Conservation (phyloP, 2,329 filamentous ascomycete species). For the Colletotrichum theobromicola region DNA sequence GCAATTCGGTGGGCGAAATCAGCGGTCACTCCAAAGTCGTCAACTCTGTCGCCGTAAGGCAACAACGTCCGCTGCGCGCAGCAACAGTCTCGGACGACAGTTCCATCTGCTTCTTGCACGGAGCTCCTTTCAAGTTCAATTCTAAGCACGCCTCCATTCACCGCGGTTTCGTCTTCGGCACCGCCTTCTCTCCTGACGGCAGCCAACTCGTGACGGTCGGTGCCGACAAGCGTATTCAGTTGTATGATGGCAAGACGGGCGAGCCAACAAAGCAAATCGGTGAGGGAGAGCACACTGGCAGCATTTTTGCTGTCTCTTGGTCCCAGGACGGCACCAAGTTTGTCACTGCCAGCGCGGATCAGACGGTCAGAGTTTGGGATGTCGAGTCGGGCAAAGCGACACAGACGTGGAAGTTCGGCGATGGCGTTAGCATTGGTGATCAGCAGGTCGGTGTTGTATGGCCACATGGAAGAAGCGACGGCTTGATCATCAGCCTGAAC, state of each 20-base stretch:
- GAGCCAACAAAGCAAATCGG: conserved; percentile 80
- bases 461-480: conserved; percentile 82
- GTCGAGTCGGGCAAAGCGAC: conserved; percentile 76
- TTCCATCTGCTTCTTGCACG: conserved; percentile 89
- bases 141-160: conserved; percentile 80
- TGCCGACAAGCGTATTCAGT: conserved; percentile 88
- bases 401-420: conserved; percentile 86
- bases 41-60: conserved; percentile 88
- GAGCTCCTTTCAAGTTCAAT: conserved; percentile 95
- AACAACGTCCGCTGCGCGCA: conserved; percentile 88
- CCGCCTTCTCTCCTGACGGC: conserved; percentile 90
- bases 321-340: conserved; percentile 83
- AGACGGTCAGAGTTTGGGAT: conserved; percentile 95
- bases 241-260: conserved; percentile 96
- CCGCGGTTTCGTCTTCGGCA: conserved; percentile 86
- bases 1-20: conserved; percentile 95
- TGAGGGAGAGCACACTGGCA: conserved; percentile 86
- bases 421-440: conserved; percentile 72
- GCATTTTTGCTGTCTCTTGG: conserved; percentile 93
- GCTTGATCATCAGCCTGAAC: conserved; percentile 87
- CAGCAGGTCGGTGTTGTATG: conserved; percentile 97
- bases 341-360: conserved; percentile 91
- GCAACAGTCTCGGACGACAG: conserved; percentile 92
- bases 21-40: conserved; percentile 88
- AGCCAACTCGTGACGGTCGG: conserved; percentile 83